A percentile compares a stretch with the other conserved stretches of the same genome.
Conservation (phyloP, 257 asterid species). For the Rehmannia glutinosa region DNA sequence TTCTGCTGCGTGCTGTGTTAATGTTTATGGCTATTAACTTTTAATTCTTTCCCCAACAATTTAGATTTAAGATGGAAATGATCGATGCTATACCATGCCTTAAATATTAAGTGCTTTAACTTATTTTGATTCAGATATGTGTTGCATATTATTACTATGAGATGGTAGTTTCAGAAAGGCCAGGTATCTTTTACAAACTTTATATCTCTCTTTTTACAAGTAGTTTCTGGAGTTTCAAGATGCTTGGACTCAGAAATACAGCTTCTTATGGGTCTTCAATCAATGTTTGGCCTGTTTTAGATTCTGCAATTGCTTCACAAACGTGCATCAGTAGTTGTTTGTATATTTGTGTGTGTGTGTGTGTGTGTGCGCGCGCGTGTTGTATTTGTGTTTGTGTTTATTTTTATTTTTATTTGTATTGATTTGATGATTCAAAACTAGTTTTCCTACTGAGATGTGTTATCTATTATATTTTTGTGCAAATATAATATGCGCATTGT, state of each 20-base stretch:
- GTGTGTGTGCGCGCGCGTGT: too few relatives aligned
- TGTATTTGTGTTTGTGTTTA: too few relatives aligned
- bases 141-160: slow-evolving; percentile 3
- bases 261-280: too few relatives aligned
- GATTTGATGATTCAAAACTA: background rate
- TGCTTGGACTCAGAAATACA: background rate
- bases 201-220: too few relatives aligned
- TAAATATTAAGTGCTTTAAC: background rate
- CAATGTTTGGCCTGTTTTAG: too few relatives aligned
- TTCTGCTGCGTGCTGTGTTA: background rate
- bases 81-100: background rate
- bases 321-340: background rate
- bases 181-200: too few relatives aligned
- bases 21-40: background rate
- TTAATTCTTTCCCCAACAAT: background rate
- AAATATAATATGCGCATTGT: background rate
- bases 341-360: too few relatives aligned
- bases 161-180: background rate
- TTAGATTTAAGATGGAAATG: background rate
- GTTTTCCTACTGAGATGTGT: too few relatives aligned
- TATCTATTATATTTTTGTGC: background rate
- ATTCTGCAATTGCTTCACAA: background rate
- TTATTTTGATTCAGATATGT: background rate
- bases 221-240: background rate
- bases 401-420: background rate